Conservation (phyloP, 106 monocot species). For the Alisma plantagoaquatica region DNA sequence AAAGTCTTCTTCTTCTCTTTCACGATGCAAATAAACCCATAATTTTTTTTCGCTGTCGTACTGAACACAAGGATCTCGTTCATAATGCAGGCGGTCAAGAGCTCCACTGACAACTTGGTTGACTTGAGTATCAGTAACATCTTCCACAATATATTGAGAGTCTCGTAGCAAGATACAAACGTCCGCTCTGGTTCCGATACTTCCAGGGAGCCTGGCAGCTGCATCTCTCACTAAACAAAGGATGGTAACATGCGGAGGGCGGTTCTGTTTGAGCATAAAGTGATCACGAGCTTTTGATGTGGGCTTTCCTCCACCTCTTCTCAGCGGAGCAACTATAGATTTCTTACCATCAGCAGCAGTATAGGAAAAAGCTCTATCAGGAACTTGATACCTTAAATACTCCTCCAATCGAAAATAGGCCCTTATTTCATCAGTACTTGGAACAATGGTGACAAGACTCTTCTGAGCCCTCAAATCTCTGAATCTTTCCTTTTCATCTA, state of each 20-base stretch:
- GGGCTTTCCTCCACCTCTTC: slow-evolving; percentile 92
- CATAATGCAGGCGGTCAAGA: slow-evolving; percentile 93
- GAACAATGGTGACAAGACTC: slow-evolving; percentile 73
- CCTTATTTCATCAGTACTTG: slow-evolving; percentile 78
- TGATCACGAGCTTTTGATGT: slow-evolving; percentile 95
- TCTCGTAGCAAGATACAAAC: slow-evolving; percentile 90
- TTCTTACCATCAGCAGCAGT: slow-evolving; percentile 84
- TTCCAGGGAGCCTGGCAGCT: slow-evolving; percentile 81
- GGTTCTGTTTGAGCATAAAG: slow-evolving; percentile 84
- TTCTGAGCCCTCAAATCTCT: slow-evolving; percentile 87
- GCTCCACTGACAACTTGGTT: slow-evolving; percentile 97
- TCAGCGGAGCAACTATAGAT: slow-evolving; percentile 85
- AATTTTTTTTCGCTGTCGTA: slow-evolving; percentile 83
- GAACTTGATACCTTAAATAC: slow-evolving; percentile 68
- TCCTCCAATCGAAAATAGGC: slow-evolving; percentile 82
- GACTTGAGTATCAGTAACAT: slow-evolving; percentile 62
- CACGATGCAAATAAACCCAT: slow-evolving; percentile 90
- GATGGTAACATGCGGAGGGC: slow-evolving; percentile 93
- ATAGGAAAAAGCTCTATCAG: slow-evolving; percentile 88
- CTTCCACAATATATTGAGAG: slow-evolving; percentile 86
- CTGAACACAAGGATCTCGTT: slow-evolving; percentile 92
- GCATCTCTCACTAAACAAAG: slow-evolving; percentile 95
- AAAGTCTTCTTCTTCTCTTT: slow-evolving; percentile 97
- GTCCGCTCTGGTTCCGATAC: slow-evolving; percentile 95
- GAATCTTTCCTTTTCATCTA: slow-evolving; percentile 88